Evolutionary conservation across 257 asterid genomes (phyloP).

Genomic region (Solanum chiquidenum): DNA sequence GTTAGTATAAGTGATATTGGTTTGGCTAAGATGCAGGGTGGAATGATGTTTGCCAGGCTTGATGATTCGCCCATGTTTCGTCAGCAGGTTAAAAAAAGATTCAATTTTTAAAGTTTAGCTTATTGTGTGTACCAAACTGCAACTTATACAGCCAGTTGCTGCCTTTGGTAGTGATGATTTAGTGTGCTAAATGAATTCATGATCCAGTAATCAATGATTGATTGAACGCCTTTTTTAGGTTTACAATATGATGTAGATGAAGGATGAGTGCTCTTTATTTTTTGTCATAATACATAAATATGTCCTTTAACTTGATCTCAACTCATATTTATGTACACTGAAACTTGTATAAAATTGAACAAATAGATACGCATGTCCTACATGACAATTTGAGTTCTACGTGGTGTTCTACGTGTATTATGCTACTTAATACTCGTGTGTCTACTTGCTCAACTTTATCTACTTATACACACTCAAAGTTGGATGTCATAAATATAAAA

Average conservation of each 20-base stretch:
- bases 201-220: neutral
- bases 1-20: neutral
- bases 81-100: slow-evolving; percentile 48
- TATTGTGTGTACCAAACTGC: neutral
- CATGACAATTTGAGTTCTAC: neutral
- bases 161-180: neutral
- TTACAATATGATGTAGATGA: neutral
- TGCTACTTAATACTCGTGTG: too few species aligned
- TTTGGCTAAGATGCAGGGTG: slow-evolving; percentile 40
- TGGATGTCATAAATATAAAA: too few species aligned
- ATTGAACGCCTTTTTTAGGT: neutral
- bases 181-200: neutral
- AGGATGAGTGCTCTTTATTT: neutral
- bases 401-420: neutral
- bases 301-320: too few species aligned
- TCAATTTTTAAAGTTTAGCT: neutral
- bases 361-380: too few species aligned
- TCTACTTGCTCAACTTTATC: too few species aligned
- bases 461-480: neutral
- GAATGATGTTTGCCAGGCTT: slow-evolving; percentile 54
- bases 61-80: slow-evolving; percentile 99
- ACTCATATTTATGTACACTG: too few species aligned
- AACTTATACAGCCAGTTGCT: neutral
- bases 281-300: neutral
- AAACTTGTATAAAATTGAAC: neutral